Conservation (phyloP, 1,284 basidiomycete genomes). For the Ganoderma sinense region DNA sequence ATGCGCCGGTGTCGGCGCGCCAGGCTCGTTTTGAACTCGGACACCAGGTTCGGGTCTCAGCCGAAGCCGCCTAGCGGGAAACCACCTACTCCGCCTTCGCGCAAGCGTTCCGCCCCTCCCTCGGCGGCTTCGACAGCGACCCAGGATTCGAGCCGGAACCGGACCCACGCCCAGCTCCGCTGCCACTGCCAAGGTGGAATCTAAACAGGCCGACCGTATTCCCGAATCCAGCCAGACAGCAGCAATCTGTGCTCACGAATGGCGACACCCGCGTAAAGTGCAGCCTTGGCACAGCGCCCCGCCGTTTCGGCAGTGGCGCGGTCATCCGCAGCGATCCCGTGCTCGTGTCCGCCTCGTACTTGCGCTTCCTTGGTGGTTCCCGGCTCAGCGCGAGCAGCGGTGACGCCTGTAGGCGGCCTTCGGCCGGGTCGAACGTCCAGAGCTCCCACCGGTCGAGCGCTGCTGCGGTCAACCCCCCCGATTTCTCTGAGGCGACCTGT, state of each 20-base stretch:
- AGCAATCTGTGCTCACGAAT: conserved; percentile 55
- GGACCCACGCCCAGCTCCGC: background rate
- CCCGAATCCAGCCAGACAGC: conserved; percentile 77
- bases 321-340: conserved; percentile 24
- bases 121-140: conserved; percentile 20
- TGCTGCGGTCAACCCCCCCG: conserved; percentile 61
- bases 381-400: conserved; percentile 54
- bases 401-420: conserved; percentile 55
- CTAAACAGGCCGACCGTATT: conserved; percentile 77
- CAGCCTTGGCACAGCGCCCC: conserved; percentile 55
- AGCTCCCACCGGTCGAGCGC: conserved; percentile 82
- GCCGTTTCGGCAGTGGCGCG: conserved; percentile 22
- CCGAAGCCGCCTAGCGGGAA: background rate
- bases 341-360: conserved; percentile 25
- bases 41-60: background rate
- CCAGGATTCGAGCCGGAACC: background rate
- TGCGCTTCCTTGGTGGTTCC: conserved; percentile 26
- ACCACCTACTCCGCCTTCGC: conserved; percentile 21
- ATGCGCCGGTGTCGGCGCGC: background rate
- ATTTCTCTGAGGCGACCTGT: conserved; percentile 29
- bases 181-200: conserved; percentile 20
- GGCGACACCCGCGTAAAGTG: conserved; percentile 82
- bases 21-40: background rate
- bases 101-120: conserved; percentile 20
- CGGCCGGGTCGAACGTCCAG: conserved; percentile 74